A percentile compares a stretch with the other conserved stretches of the same genome.
Conservation (phyloP, 1,284 basidiomycete species). For the Ustilago nuda region DNA sequence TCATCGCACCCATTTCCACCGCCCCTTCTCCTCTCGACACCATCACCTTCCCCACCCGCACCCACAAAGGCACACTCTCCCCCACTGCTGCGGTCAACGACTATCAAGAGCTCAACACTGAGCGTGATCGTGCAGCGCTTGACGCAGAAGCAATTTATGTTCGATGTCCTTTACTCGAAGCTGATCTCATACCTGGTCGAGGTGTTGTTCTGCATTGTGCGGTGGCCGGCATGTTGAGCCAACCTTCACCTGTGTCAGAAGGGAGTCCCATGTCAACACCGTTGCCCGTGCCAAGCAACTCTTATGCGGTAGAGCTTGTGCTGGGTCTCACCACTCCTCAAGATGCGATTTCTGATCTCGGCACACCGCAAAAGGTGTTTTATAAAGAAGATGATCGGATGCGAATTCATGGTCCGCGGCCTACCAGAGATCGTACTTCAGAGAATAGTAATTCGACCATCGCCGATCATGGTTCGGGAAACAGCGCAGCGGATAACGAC, state of each 20-base stretch:
- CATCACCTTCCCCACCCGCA: constrained; percentile 3
- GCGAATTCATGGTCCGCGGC: constrained; percentile 27
- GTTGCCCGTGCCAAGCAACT: not conserved
- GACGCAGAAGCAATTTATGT: constrained; percentile 42
- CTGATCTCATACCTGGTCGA: constrained; percentile 21
- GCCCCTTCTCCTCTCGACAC: not conserved
- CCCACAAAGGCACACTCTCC: constrained; percentile 33
- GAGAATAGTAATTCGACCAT: constrained; percentile 19
- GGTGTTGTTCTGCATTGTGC: constrained; percentile 37
- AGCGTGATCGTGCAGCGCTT: constrained; percentile 43
- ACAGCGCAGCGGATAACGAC: constrained; percentile 19
- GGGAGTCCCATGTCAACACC: constrained; percentile 8
- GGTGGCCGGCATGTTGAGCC: constrained; percentile 7
- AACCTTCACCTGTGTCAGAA: constrained; percentile 14
- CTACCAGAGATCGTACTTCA: constrained; percentile 8
- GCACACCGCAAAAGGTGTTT: constrained; percentile 47
- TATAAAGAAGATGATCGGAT: constrained; percentile 54
- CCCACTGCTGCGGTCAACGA: constrained; percentile 26
- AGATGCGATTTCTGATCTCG: constrained; percentile 46
- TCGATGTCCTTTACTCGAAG: constrained; percentile 30
- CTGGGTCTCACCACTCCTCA: constrained; percentile 48
- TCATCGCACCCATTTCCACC: constrained; percentile 22
- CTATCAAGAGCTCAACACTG: constrained; percentile 29
- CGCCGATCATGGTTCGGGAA: constrained; percentile 7
- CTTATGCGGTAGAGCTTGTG: constrained; percentile 26